Evolutionary conservation across 169 alveolate species (phyloP).

Genomic region (Cryptosporidium sp.): DNA sequence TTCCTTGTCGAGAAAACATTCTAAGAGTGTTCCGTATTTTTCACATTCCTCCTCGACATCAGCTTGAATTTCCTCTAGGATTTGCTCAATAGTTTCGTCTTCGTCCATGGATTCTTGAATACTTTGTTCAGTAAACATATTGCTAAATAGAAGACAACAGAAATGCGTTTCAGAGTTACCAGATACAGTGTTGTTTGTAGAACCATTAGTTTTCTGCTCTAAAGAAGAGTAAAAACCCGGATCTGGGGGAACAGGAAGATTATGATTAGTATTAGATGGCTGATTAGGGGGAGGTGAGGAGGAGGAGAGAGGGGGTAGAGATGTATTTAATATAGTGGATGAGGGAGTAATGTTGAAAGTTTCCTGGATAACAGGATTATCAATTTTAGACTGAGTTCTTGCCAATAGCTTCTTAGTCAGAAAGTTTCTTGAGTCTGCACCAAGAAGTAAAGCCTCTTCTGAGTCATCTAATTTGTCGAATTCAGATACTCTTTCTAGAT

Average conservation of each 20-base stretch:
- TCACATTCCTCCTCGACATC: conserved; percentile 90
- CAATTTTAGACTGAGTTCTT: conserved; percentile 62
- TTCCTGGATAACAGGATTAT: not conserved
- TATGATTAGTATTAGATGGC: not conserved
- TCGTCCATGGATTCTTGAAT: conserved; percentile 76
- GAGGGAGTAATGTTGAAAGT: not conserved
- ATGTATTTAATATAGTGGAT: conserved; percentile 30
- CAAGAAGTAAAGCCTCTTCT: conserved; percentile 84
- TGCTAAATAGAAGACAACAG: conserved; percentile 82
- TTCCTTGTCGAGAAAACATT: conserved; percentile 83
- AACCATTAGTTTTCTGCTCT: not conserved
- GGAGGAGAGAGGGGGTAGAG: conserved; percentile 35
- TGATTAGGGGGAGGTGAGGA: conserved; percentile 5
- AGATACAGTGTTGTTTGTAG: not conserved
- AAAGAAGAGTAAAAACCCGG: conserved; percentile 13
- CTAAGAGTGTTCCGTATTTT: conserved; percentile 86
- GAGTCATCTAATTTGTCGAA: conserved; percentile 79
- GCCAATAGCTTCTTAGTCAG: conserved; percentile 84
- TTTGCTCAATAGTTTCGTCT: conserved; percentile 79
- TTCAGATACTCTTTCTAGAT: conserved; percentile 53
- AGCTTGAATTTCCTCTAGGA: conserved; percentile 87
- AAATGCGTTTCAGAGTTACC: not conserved
- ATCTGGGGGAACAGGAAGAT: not conserved
- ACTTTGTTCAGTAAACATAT: conserved; percentile 86
- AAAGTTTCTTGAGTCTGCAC: conserved; percentile 84